These are phyloP conservation scores for Panicum miliaceum DNA, from an alignment of 176 grass and related monocot species.

Conservation along the genomic window DNA sequence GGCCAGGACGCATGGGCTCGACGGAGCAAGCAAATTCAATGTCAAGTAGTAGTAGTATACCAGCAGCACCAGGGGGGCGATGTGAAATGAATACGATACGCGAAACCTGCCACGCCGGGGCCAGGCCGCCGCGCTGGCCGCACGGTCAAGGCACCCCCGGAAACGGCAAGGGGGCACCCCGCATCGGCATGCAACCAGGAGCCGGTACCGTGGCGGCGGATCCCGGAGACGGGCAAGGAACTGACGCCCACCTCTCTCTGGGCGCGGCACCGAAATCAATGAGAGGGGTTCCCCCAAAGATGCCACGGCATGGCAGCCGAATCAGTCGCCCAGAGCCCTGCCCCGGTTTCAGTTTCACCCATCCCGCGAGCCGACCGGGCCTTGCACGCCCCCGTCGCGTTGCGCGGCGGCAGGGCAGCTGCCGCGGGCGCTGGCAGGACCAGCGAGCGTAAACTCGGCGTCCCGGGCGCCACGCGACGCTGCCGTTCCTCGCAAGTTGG, in stretches of 20 bases:
- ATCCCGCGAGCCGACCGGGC: neutral
- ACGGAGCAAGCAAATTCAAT: slow-evolving; percentile 28
- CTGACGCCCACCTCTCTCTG: neutral
- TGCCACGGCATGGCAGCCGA: slow-evolving; percentile 1
- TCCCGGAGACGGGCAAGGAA: neutral
- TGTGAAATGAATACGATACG: neutral
- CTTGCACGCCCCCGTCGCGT: neutral
- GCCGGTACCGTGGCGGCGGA: neutral
- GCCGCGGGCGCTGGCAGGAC: neutral
- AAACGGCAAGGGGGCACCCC: slow-evolving; percentile 18
- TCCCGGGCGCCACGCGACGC: neutral
- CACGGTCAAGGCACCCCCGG: neutral
- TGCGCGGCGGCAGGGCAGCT: neutral
- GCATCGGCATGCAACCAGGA: neutral
- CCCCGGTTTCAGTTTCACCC: neutral
- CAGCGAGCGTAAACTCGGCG: neutral
- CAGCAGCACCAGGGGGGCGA: too few relatives aligned
- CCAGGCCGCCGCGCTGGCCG: neutral
- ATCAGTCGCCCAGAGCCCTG: too few relatives aligned
- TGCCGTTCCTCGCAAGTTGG: neutral
- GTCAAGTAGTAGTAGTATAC: neutral
- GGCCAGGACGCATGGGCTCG: slow-evolving; percentile 1
- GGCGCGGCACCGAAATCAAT: slow-evolving; percentile 41
- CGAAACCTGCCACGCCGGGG: neutral
- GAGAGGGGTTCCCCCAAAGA: slow-evolving; percentile 7